Evolutionary conservation across 345 rosid genomes (phyloP).

Genomic region (Arabis hirsuta): DNA sequence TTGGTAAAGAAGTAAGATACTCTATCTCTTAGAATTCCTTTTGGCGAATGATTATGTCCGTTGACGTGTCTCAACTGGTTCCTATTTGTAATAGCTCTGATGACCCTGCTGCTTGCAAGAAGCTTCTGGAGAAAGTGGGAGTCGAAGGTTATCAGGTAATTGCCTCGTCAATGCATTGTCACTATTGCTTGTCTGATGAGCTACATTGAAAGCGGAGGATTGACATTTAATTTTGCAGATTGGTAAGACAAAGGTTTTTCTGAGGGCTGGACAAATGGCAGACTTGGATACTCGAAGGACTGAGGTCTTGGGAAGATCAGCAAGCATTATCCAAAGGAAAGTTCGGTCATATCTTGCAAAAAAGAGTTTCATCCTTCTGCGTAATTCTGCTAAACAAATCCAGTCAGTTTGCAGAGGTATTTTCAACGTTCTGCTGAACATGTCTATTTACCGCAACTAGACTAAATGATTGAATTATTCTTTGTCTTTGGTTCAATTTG

Average conservation of each 20-base stretch:
- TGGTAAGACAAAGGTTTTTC: constrained; percentile 48
- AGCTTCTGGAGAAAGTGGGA: constrained; percentile 78
- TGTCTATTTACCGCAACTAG: not conserved
- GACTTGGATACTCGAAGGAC: constrained; percentile 51
- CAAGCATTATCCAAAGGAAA: constrained; percentile 93
- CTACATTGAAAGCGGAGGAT: constrained; percentile 7
- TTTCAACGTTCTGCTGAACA: not conserved
- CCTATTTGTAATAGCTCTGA: constrained; percentile 62
- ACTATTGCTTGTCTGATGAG: constrained; percentile 25
- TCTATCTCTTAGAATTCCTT: constrained; percentile 5
- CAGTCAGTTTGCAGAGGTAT: constrained; percentile 96
- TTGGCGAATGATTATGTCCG: constrained; percentile 2
- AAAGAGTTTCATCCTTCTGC: constrained; percentile 66
- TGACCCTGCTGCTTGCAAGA: constrained; percentile 90
- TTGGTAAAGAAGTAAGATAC: constrained; percentile 71
- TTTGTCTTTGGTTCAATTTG: not conserved
- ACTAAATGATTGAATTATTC: not conserved
- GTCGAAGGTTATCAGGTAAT: constrained; percentile 92
- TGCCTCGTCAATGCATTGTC: constrained; percentile 22
- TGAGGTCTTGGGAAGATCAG: constrained; percentile 69
- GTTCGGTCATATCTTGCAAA: constrained; percentile 89
- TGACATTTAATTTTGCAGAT: constrained; percentile 37
- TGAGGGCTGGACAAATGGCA: constrained; percentile 51
- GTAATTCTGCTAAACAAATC: constrained; percentile 65
- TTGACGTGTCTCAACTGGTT: constrained; percentile 22